phyloP scores from a whole-genome alignment of 495 filamentous ascomycete species.

The Penicillium simplicissimum region DNA sequence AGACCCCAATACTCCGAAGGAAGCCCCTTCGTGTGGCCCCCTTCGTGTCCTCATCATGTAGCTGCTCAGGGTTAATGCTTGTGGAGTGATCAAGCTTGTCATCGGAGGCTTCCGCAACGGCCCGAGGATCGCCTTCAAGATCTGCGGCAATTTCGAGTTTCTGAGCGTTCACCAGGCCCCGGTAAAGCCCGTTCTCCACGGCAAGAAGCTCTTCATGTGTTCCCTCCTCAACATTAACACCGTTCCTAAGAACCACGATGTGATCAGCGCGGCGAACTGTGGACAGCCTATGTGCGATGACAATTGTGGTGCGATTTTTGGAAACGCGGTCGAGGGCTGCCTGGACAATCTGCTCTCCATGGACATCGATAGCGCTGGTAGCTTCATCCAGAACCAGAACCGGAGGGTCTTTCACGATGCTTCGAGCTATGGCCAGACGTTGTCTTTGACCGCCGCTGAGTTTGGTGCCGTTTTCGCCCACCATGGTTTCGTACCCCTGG shows the following conservation, averaged over 20 bases:
- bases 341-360: conserved; percentile 49
- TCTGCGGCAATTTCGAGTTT: background rate
- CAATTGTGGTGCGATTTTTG: conserved; percentile 40
- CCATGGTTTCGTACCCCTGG: background rate
- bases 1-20: background rate
- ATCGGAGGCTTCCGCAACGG: background rate
- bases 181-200: background rate
- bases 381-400: background rate
- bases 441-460: background rate
- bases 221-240: background rate
- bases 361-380: conserved; percentile 42
- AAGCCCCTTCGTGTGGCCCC: background rate
- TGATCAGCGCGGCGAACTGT: conserved; percentile 45
- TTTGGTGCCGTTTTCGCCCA: background rate
- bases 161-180: background rate
- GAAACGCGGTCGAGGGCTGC: conserved; percentile 45
- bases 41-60: background rate
- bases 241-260: background rate
- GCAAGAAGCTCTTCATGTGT: background rate
- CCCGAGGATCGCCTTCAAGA: background rate
- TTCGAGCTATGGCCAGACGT: background rate
- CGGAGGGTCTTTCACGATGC: background rate
- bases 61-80: background rate
- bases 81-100: background rate
- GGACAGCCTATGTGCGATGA: conserved; percentile 59